These are phyloP conservation scores for Talaromyces sp. DNA, from an alignment of 2,329 filamentous ascomycete genomes.

Conservation along the genomic window DNA sequence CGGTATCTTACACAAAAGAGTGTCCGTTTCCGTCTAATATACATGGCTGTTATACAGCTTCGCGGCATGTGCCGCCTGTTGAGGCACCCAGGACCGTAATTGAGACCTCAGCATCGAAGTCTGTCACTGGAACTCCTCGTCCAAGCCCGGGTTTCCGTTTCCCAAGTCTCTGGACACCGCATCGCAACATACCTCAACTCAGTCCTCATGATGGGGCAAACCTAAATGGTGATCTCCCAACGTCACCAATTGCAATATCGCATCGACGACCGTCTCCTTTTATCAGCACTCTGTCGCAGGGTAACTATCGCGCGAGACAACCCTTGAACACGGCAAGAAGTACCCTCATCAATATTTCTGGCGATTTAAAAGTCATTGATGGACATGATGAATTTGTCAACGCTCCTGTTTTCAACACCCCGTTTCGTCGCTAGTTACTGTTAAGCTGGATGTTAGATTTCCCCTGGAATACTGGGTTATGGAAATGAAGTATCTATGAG, in stretches of 20 bases:
- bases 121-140: background rate
- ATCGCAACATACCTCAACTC: background rate
- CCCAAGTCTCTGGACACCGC: conserved; percentile 3
- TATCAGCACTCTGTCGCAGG: background rate
- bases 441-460: too few species aligned
- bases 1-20: background rate
- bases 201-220: background rate
- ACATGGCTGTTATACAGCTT: background rate
- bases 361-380: background rate
- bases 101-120: background rate
- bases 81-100: background rate
- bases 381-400: background rate
- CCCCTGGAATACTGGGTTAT: too few species aligned
- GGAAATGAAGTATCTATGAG: background rate
- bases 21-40: background rate
- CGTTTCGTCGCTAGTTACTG: conserved; percentile 1
- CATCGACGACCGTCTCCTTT: background rate
- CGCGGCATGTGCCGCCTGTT: background rate
- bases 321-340: background rate
- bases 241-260: background rate
- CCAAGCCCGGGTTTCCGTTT: background rate
- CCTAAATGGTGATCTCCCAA: background rate
- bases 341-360: background rate
- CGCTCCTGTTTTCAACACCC: conserved; percentile 6
- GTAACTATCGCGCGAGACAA: background rate